phyloP scores from a whole-genome alignment of 2,329 filamentous ascomycete genomes.

The Anthostomella pinea region DNA sequence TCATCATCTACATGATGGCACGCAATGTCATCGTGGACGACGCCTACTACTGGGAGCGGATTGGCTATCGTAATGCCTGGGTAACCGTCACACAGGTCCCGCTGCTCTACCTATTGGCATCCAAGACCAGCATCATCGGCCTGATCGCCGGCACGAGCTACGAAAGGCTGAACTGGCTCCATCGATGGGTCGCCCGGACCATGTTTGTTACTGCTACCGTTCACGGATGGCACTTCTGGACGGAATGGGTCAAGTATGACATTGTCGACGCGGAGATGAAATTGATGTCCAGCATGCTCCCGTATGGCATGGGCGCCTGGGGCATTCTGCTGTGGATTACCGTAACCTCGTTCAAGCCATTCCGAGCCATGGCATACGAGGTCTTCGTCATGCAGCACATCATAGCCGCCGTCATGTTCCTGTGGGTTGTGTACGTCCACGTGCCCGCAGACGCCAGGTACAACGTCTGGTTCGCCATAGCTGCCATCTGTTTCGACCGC shows the following conservation, averaged over 20 bases:
- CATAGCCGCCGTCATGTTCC: conserved; percentile 56
- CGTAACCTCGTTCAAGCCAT: conserved; percentile 59
- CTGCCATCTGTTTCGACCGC: conserved; percentile 61
- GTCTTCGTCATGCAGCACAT: conserved; percentile 68
- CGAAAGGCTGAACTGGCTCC: conserved; percentile 70
- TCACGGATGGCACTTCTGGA: conserved; percentile 68
- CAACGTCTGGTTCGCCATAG: conserved; percentile 65
- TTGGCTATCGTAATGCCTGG: conserved; percentile 68
- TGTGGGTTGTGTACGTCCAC: conserved; percentile 63
- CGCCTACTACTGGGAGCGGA: conserved; percentile 59
- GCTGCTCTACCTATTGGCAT: conserved; percentile 59
- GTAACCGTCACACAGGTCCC: conserved; percentile 63
- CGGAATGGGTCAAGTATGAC: conserved; percentile 58
- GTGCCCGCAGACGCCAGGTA: conserved; percentile 57
- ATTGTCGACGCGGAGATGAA: conserved; percentile 57
- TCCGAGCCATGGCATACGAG: conserved; percentile 67
- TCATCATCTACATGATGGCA: conserved; percentile 57
- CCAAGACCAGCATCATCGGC: conserved; percentile 59
- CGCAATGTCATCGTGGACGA: conserved; percentile 48
- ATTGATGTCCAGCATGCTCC: conserved; percentile 59
- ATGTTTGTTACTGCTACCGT: conserved; percentile 66
- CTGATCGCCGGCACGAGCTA: conserved; percentile 61
- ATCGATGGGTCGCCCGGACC: conserved; percentile 68
- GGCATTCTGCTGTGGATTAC: conserved; percentile 63
- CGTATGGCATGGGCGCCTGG: conserved; percentile 67